A percentile compares a stretch with the other conserved stretches of the same genome.
These are phyloP conservation scores for Phlyctochytrium bullatum DNA, from an alignment of 192 early-diverging fungal genomes.

Conservation along the genomic window DNA sequence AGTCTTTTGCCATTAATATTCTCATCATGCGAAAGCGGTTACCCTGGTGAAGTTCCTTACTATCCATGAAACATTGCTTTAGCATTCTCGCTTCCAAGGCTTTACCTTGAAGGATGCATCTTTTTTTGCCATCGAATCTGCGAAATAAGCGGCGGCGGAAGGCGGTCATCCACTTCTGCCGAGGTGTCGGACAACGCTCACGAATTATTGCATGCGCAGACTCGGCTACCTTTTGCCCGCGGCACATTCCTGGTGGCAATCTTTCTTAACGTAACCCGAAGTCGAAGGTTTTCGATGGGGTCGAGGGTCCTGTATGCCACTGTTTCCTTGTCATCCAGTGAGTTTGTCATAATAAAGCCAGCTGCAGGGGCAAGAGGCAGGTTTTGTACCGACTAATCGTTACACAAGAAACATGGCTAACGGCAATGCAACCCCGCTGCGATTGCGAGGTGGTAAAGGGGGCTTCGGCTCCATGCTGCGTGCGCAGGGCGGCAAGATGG, in stretches of 20 bases:
- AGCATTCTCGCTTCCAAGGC: too few species aligned
- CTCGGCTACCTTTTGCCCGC: not conserved
- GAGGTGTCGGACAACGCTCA: too few species aligned
- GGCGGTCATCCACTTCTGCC: not conserved
- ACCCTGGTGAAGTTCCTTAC: too few species aligned
- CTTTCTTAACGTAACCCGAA: slow-evolving; percentile 10
- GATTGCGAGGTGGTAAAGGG: slow-evolving; percentile 84
- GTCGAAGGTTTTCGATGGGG: slow-evolving; percentile 22
- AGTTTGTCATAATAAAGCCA: too few species aligned
- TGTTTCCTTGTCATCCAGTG: too few species aligned
- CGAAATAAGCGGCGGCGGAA: slow-evolving; percentile 13
- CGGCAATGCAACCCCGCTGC: slow-evolving; percentile 14
- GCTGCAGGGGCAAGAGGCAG: too few species aligned
- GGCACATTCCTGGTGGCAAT: slow-evolving; percentile 9
- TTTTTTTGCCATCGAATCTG: slow-evolving; percentile 27
- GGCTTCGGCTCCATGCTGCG: slow-evolving; percentile 95
- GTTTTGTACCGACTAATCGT: too few species aligned
- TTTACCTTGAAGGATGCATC: slow-evolving; percentile 11
- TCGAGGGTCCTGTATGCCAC: slow-evolving; percentile 24
- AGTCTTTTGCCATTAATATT: too few species aligned
- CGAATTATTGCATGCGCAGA: too few species aligned
- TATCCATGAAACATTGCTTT: too few species aligned
- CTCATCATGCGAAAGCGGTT: too few species aligned
- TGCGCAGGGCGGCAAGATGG: slow-evolving; percentile 88
- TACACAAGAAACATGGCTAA: not conserved